Conservation (phyloP, 805 yeast species). For the Candida krabiensis region DNA sequence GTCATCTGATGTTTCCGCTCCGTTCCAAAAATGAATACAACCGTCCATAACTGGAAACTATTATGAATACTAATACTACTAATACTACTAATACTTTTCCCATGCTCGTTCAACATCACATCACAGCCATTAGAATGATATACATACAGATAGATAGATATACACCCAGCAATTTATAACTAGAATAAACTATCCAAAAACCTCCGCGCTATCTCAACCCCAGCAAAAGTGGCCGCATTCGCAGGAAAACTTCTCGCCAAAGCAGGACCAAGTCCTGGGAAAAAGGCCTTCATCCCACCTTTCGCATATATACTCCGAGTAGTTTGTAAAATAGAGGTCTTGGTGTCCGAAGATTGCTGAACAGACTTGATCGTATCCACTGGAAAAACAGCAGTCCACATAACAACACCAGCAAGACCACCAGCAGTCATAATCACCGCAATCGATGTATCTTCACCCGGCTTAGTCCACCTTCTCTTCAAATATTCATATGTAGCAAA, state of each 20-base stretch:
- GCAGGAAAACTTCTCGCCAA: constrained; percentile 95
- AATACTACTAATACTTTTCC: too few species aligned
- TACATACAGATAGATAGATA: too few species aligned
- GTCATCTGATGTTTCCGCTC: too few species aligned
- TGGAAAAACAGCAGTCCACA: constrained; percentile 98
- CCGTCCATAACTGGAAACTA: too few species aligned
- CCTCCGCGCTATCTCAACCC: constrained; percentile 75
- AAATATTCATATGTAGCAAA: constrained; percentile 91
- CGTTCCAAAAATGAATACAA: too few species aligned
- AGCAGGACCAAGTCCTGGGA: constrained; percentile 98
- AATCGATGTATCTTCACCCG: constrained; percentile 59
- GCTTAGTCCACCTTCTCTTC: constrained; percentile 58
- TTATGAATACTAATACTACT: too few species aligned
- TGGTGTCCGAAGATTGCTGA: constrained; percentile 64
- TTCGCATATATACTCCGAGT: constrained; percentile 66
- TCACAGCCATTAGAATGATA: too few species aligned
- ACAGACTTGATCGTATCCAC: constrained; percentile 90
- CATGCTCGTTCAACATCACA: too few species aligned
- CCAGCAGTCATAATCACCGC: constrained; percentile 85
- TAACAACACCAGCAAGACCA: constrained; percentile 92
- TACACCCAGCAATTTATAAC: too few species aligned
- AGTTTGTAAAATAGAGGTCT: constrained; percentile 59
- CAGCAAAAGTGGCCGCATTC: constrained; percentile 97
- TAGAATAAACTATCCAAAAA: constrained; percentile 19
- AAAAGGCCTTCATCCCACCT: constrained; percentile 87